Base-by-base conservation (phyloP, 2,329 filamentous ascomycete species). In the Alternaria alternata region DNA sequence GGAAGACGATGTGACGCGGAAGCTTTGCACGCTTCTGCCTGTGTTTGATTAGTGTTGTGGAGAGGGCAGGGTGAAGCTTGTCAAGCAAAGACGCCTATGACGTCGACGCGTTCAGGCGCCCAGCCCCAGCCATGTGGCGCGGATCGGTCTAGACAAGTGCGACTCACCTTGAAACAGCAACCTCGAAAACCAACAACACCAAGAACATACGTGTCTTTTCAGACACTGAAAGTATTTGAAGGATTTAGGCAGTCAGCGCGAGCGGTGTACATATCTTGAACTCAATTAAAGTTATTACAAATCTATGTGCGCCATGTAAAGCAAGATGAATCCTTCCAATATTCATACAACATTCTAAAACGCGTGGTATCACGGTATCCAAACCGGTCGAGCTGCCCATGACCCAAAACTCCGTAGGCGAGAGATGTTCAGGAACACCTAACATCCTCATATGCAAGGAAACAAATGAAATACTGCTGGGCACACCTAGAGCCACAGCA, bases 401-500 rank as follows among this genome's bases (percentile, higher is more conserved):
- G 36, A 34, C 46, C 14, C 49, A 51, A 59, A 51, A 36, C 30
- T 18, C 20, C 46, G 38, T 9, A 26, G n/a, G 22, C 18, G 9
- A 12, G 38, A 36, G 14, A 26, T 49, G n/a, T 34, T 11, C 30
- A 26, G 5, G 36, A 26, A 49, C 22, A 5, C 1, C 32, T 7
- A 49, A 49, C 46, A 36, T 32, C 58, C 18, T 39, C 36, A 12
- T 42, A 51, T 59, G 43, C 55, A 48, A 30, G 4, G 20, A 38
- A 57, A 52, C 12, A 22, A 43, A 61, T 59, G 46, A 51, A 54
- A 61, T 36, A 49, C 46, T 38, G 18, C 32, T 30, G 39, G 36
- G 41, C 49, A 22, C 2, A 22, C 52, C 59, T 68, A 76, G 20
- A 78, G 58, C 92, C 92, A 97, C 64, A 97, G 80, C 75, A 97